Conservation (phyloP, 2,329 filamentous ascomycete species). For the Amauroascus niger region DNA sequence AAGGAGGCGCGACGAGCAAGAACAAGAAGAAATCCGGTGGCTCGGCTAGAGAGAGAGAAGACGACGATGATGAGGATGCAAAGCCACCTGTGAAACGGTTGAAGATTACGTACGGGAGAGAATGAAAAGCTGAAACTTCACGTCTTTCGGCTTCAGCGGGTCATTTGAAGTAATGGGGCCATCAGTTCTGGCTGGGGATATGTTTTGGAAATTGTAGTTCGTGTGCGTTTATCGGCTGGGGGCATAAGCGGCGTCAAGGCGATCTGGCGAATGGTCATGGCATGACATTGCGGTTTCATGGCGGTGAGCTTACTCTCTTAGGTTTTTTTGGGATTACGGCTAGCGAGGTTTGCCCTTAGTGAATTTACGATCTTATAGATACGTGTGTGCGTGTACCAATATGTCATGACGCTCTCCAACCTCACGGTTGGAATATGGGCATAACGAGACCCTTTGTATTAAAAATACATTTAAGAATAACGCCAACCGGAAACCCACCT, state of each 20-base stretch:
- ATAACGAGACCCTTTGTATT: too few species aligned
- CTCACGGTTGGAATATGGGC: too few species aligned
- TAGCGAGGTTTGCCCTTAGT: background rate
- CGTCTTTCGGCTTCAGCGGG: background rate
- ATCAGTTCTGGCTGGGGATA: background rate
- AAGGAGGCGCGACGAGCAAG: conserved; percentile 20
- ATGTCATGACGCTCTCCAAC: too few species aligned
- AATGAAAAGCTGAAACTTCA: background rate
- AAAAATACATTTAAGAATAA: background rate
- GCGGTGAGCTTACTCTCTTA: background rate
- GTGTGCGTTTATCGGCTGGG: background rate
- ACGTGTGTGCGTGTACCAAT: too few species aligned
- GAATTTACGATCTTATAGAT: background rate
- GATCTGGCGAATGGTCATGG: background rate
- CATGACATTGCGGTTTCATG: background rate
- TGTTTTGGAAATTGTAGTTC: background rate
- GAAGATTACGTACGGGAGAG: conserved; percentile 39
- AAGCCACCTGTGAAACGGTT: conserved; percentile 36
- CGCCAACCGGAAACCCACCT: background rate
- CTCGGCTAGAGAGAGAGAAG: conserved; percentile 23
- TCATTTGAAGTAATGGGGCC: background rate
- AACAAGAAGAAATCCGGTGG: conserved; percentile 37
- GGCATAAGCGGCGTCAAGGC: conserved; percentile 2
- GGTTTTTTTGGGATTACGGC: background rate
- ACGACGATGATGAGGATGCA: conserved; percentile 24